Evolutionary conservation across 495 filamentous ascomycete species (phyloP), one percentile per base, ranked within the genome.

Genomic region (Aspergillus asperescens): DNA sequence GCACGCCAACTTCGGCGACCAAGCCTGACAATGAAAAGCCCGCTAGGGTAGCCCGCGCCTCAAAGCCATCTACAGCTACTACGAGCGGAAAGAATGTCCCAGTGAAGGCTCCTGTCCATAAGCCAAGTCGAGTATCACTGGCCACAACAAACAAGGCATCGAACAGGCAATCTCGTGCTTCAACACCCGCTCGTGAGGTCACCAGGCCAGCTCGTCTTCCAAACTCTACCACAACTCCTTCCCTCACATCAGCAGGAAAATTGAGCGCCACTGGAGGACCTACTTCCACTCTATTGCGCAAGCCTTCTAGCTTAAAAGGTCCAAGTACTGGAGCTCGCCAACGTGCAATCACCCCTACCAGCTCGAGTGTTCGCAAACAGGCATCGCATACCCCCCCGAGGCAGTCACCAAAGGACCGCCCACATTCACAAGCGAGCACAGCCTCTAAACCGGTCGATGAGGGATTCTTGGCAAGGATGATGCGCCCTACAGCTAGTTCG

Each of bases 391-490:
- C 66, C 28, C 75, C 76, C 65, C 38, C 47, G 58, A 7, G 34
- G 32, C 24, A 65, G 69, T 23, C 55, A 64, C 22, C 57, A 10
- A 56, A 43, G 23, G 73, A 76, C 18, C 71, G 72, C n/a, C 67
- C 73, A 2, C 68, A 62, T 46, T 71, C 74, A 15, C 70, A 73
- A 19, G 52, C 62, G 19, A 77, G 74, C 56, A 73, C 63, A 46
- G 41, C 41, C 24, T 39, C 71, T 25, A 73, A 68, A 48, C 66
- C 81, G 1, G 75, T 84, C 2, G 84, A 87, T 59, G 86, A 90
- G 48, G 69, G 84, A 3, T 96, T 96, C 69, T 75, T 96, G 13
- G 88, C 87, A 7, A 77, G 90, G 50, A 95, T 96, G 90, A 95
- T 89, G 89, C 81, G 89, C 9, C 90, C 90, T 4, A 96, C 90